phyloP scores from a whole-genome alignment of 140 eudicot species.

The Stevia rebaudiana region DNA sequence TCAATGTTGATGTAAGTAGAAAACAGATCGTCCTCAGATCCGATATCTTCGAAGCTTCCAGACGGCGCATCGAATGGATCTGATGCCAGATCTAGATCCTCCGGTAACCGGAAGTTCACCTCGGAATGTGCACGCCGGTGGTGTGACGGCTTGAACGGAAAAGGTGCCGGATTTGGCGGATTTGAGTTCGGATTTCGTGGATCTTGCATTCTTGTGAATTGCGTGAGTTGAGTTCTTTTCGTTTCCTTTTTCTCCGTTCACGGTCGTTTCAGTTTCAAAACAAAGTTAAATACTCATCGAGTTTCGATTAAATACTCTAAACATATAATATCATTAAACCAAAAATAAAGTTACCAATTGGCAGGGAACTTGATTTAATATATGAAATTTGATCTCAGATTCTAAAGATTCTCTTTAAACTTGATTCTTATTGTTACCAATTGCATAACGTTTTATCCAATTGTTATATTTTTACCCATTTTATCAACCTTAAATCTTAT shows the following conservation, averaged over 20 bases:
- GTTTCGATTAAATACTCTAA: too few species aligned
- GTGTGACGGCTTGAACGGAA: constrained; percentile 28
- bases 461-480: too few species aligned
- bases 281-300: too few species aligned
- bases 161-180: constrained; percentile 20
- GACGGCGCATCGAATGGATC: constrained; percentile 47
- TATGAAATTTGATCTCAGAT: too few species aligned
- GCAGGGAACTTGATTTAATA: too few species aligned
- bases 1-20: constrained; percentile 62
- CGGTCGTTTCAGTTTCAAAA: not conserved
- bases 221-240: constrained; percentile 6
- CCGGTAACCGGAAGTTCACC: constrained; percentile 62
- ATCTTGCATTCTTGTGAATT: constrained; percentile 48
- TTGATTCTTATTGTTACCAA: too few species aligned
- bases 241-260: not conserved
- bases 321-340: too few species aligned
- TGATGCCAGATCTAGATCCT: constrained; percentile 54
- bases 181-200: constrained; percentile 34
- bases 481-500: too few species aligned
- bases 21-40: constrained; percentile 69
- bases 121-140: constrained; percentile 43
- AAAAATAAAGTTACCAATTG: too few species aligned
- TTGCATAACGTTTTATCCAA: too few species aligned
- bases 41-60: constrained; percentile 57
- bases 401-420: too few species aligned